Evolutionary conservation across 2,329 filamentous ascomycete genomes (phyloP), one percentile per base, ranked within the genome.

Genomic region (Eutypa lata): DNA sequence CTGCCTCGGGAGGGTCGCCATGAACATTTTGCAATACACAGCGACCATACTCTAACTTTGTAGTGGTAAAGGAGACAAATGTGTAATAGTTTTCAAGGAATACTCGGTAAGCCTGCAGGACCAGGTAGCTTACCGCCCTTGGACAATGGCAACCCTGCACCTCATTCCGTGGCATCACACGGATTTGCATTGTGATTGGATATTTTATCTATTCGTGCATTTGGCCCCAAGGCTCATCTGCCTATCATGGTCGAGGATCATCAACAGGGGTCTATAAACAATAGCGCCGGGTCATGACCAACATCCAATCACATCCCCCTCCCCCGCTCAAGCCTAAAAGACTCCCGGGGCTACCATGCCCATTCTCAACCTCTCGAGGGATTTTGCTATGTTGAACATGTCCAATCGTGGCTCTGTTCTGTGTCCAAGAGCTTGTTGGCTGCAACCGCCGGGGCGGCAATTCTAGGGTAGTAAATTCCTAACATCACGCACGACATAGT

Each of bases 101-200:
- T 31, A 31, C 5, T 14, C 6, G 35, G 35, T 6, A 16, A 6
- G n/a, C 35, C 4, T 4, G 35, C 13, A 16, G 13, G 35, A 7
- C n/a, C 35, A 18, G 35, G 51, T 48, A 51, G 57, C 64, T 78
- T 78, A 69, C 76, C 76, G 76, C 76, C 75, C 68, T 63, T 59
- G 65, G 56, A 60, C 57, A 57, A 59, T 60, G 58, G 65, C 57
- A 58, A 60, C 58, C 60, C 64, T 75, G 73, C 70, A 72, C 61
- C 62, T 68, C 68, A 68, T 68, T 68, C 68, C 57, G 48, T 57
- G 63, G 65, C 64, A 70, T 76, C 75, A 77, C 74, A 61, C 57
- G 53, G 50, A 45, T 54, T 52, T 44, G 52, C 47, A 16, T 47
- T 53, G 53, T 73, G 62, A 77, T 78, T 77, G 74, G 75, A 46